Evolutionary conservation across 352 stramenopile genomes (phyloP).

Genomic region (Phytophthora cryptogea): DNA sequence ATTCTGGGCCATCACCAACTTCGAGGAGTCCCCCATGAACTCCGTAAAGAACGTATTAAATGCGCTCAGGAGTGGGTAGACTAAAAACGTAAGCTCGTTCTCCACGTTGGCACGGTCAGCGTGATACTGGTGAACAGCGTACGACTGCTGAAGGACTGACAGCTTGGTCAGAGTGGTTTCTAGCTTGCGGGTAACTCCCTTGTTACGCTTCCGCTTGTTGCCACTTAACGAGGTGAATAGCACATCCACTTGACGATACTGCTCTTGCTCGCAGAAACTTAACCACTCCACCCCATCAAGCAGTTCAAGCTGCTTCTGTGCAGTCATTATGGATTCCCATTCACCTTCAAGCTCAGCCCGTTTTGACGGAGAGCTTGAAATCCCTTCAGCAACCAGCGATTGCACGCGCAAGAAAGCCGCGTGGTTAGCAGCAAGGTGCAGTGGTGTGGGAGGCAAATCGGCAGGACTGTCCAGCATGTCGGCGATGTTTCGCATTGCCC

Average conservation of each 20-base stretch:
- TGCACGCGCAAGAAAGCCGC: slow-evolving; percentile 46
- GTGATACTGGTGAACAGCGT: slow-evolving; percentile 78
- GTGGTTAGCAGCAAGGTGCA: slow-evolving; percentile 60
- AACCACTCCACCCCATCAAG: slow-evolving; percentile 69
- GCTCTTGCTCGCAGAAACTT: slow-evolving; percentile 72
- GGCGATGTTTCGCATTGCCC: slow-evolving; percentile 11
- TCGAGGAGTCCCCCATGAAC: slow-evolving; percentile 22
- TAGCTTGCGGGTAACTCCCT: slow-evolving; percentile 7
- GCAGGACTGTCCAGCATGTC: slow-evolving; percentile 26
- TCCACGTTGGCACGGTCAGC: slow-evolving; percentile 70
- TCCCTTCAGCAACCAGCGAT: slow-evolving; percentile 23
- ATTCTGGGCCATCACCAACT: slow-evolving; percentile 4
- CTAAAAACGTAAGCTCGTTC: slow-evolving; percentile 75
- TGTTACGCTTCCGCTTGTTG: slow-evolving; percentile 26
- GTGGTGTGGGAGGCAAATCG: slow-evolving; percentile 35
- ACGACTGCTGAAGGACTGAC: slow-evolving; percentile 85
- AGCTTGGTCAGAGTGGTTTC: slow-evolving; percentile 47
- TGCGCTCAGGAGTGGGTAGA: slow-evolving; percentile 68
- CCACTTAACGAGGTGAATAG: slow-evolving; percentile 28
- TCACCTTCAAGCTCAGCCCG: slow-evolving; percentile 34
- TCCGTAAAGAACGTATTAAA: slow-evolving; percentile 57
- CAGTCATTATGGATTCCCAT: slow-evolving; percentile 44
- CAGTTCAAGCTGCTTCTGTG: slow-evolving; percentile 55
- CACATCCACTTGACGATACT: slow-evolving; percentile 58
- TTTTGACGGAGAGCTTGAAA: slow-evolving; percentile 8